Base-by-base conservation (phyloP, 768 basidiomycete genomes). In the Suillus clintonianus region DNA sequence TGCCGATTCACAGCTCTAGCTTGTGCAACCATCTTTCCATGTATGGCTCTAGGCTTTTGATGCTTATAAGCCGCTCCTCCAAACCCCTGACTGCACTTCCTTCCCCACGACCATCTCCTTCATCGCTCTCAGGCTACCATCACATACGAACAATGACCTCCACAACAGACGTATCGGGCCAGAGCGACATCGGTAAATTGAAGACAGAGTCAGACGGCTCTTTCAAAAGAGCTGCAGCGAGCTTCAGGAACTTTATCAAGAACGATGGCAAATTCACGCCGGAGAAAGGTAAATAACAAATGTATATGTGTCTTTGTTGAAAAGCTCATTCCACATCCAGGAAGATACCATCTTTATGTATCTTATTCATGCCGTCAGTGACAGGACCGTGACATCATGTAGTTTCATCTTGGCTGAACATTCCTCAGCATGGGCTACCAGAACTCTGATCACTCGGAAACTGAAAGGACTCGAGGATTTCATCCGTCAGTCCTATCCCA, bases 271-370 rank as follows among this genome's bases (percentile, higher is more conserved):
- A 83, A 65, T 93, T 89, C 68, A 78, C 85, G 51, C 89, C 96
- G 2, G 95, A 95, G 74, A 85, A 80, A 76, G 92, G 94, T 90
- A 64, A 59, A 30, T 57, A 3, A 7, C 2, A 5, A 19, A 27
- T 11, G 17, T 2, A 19, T 27, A 41, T 27, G 0, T 13, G 19
- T 57, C 6, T 39, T 17, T n/a, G 6, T 41, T 11, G 19, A 55
- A 34, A 32, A 32, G 7, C 24, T 55, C n/a, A 39, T 2, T 22
- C 56, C 14, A 56, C 32, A 30, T 59, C 58, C 51, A 94, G 94
- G 88, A 64, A 89, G 96, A 51, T 98, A 98, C 74, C 92, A 92
- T 68, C 91, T 97, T 68, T 97, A 93, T 70, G 92, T 97, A 63
- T 91, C 91, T 5, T 87, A 88, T 66, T 87, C 90, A 2, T 98